phyloP scores from a whole-genome alignment of 1,284 basidiomycete species.

The Naganishia cerealis region DNA sequence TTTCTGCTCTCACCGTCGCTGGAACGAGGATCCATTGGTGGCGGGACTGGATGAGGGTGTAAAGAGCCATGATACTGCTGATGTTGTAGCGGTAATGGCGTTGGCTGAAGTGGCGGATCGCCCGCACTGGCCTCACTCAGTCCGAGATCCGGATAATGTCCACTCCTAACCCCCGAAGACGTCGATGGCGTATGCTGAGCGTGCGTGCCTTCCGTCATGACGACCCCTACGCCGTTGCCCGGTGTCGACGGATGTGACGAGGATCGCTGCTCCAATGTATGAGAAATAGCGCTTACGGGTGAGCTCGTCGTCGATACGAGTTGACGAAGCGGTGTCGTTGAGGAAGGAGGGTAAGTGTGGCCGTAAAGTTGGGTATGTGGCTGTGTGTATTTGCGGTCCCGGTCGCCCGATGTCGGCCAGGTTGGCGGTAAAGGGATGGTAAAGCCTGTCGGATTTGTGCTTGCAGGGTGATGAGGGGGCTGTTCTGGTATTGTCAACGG shows the following conservation, averaged over 20 bases:
- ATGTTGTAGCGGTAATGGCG: not conserved
- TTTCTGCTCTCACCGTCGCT: not conserved
- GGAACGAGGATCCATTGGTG: not conserved
- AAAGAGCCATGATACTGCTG: conserved; percentile 5
- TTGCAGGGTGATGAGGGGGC: not conserved
- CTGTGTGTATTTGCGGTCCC: not conserved
- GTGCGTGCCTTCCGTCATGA: not conserved
- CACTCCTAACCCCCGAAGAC: not conserved
- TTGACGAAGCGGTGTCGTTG: not conserved
- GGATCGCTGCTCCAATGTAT: not conserved
- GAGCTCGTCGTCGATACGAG: conserved; percentile 17
- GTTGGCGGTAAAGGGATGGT: not conserved
- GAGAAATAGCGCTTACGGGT: conserved; percentile 22
- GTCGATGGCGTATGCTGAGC: too few relatives aligned
- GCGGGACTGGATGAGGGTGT: not conserved
- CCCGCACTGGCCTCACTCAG: not conserved
- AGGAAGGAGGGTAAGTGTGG: not conserved
- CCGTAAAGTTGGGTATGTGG: not conserved
- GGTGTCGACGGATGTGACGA: not conserved
- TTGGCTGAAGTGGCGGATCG: not conserved
- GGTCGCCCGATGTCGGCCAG: conserved; percentile 1
- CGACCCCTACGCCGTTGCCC: not conserved
- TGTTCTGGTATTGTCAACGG: not conserved
- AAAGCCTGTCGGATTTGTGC: not conserved
- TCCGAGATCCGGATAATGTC: not conserved